These are phyloP conservation scores for Pseudogymnoascus sp. DNA, from an alignment of 2,329 filamentous ascomycete species.

Conservation along the genomic window DNA sequence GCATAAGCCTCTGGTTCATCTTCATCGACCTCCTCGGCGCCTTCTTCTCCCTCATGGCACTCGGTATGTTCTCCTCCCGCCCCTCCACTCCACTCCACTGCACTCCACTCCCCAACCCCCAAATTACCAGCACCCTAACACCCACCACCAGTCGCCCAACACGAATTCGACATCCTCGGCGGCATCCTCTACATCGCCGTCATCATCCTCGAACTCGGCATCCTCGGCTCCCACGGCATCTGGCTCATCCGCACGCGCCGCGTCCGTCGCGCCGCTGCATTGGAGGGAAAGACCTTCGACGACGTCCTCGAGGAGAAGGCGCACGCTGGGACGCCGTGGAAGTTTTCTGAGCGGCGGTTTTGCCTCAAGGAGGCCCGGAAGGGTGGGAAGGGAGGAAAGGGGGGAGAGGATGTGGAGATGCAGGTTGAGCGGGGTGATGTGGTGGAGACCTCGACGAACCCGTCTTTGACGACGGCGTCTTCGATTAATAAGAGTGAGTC, in stretches of 20 bases:
- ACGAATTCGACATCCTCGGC: constrained; percentile 55
- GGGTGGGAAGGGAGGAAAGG: neutral
- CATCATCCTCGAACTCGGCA: constrained; percentile 52
- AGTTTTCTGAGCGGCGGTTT: constrained; percentile 33
- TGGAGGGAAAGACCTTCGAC: constrained; percentile 48
- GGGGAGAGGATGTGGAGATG: neutral
- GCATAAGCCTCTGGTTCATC: constrained; percentile 54
- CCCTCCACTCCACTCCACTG: no score
- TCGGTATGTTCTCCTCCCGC: constrained; percentile 38
- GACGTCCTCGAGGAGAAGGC: constrained; percentile 40
- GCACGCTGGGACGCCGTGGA: constrained; percentile 30
- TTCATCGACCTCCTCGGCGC: constrained; percentile 55
- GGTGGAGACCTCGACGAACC: neutral
- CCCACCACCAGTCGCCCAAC: constrained; percentile 47
- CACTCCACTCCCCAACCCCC: neutral
- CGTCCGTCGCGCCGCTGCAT: constrained; percentile 46
- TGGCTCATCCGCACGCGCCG: constrained; percentile 52
- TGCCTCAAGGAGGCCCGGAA: neutral
- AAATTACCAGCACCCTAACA: neutral
- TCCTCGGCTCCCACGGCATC: constrained; percentile 52
- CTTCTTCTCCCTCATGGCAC: constrained; percentile 57
- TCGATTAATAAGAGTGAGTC: neutral
- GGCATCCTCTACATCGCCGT: constrained; percentile 54
- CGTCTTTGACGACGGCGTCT: neutral
- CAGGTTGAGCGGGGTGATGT: neutral